Percentiles rank a stretch among this genome's conserved stretches.
phyloP scores from a whole-genome alignment of 1,284 basidiomycete species.

The Trichosporon sp. region DNA sequence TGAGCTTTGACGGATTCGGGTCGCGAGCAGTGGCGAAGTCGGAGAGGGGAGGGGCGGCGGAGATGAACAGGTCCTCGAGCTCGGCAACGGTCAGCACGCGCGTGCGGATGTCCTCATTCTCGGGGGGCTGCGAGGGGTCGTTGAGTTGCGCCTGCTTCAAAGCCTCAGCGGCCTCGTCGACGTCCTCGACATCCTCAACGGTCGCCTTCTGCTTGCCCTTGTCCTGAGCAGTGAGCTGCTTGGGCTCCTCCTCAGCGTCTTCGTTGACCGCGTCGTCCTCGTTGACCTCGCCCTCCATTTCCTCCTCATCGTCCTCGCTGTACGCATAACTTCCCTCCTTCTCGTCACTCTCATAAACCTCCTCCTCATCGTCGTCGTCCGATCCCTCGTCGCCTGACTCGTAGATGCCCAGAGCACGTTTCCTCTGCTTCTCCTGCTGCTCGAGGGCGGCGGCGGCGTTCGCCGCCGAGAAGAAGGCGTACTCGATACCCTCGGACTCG shows the following conservation, averaged over 20 bases:
- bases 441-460: constrained; percentile 81
- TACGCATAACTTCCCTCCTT: constrained; percentile 20
- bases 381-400: constrained; percentile 26
- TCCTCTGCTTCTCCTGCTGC: constrained; percentile 52
- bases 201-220: constrained; percentile 39
- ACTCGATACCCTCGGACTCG: constrained; percentile 69
- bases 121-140: constrained; percentile 9
- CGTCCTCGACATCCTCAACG: constrained; percentile 36
- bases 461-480: constrained; percentile 94
- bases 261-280: constrained; percentile 19
- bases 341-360: constrained; percentile 21
- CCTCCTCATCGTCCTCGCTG: constrained; percentile 23
- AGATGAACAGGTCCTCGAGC: constrained; percentile 78
- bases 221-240: constrained; percentile 17
- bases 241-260: constrained; percentile 16
- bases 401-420: constrained; percentile 40
- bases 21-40: constrained; percentile 60
- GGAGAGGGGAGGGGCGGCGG: constrained; percentile 69
- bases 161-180: constrained; percentile 28
- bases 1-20: constrained; percentile 64
- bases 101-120: constrained; percentile 59
- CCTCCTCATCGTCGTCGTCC: constrained; percentile 29
- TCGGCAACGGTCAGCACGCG: constrained; percentile 81
- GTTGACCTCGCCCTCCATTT: constrained; percentile 32
- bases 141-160: constrained; percentile 24